Evolutionary conservation across 148 eudicot species (phyloP).

Genomic region (Amaranthus palmeri): DNA sequence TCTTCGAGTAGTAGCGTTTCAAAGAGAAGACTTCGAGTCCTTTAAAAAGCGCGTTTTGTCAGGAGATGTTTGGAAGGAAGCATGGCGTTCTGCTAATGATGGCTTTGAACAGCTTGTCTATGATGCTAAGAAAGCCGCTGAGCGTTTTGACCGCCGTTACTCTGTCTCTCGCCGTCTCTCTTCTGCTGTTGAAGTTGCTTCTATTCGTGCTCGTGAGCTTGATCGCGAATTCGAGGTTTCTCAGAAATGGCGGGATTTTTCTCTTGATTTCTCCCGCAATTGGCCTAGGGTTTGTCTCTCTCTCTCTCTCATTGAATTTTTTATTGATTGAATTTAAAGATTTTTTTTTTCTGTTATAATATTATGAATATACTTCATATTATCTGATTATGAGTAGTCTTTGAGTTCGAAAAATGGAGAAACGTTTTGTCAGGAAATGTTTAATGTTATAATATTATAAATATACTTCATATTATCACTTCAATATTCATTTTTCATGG

Average conservation of each 20-base stretch:
- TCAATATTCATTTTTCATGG: neutral
- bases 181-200: constrained; percentile 47
- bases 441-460: too few species aligned
- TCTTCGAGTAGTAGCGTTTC: constrained; percentile 36
- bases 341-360: neutral
- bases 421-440: too few species aligned
- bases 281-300: constrained; percentile 64
- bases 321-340: neutral
- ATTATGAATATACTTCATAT: too few species aligned
- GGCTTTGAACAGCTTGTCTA: constrained; percentile 70
- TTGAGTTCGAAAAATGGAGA: neutral
- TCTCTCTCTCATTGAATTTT: neutral
- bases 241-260: constrained; percentile 56
- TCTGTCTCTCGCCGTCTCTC: constrained; percentile 51
- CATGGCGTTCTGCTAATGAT: constrained; percentile 69
- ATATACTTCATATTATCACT: too few species aligned
- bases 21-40: constrained; percentile 66
- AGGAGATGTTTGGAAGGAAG: constrained; percentile 69
- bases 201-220: constrained; percentile 57
- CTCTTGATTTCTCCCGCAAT: constrained; percentile 62
- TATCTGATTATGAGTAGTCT: neutral
- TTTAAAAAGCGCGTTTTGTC: constrained; percentile 61
- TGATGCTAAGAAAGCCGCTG: constrained; percentile 76
- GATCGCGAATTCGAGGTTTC: constrained; percentile 69
- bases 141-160: constrained; percentile 68